Conservation (phyloP, 1,284 basidiomycete genomes). For the Irpex lacteus region DNA sequence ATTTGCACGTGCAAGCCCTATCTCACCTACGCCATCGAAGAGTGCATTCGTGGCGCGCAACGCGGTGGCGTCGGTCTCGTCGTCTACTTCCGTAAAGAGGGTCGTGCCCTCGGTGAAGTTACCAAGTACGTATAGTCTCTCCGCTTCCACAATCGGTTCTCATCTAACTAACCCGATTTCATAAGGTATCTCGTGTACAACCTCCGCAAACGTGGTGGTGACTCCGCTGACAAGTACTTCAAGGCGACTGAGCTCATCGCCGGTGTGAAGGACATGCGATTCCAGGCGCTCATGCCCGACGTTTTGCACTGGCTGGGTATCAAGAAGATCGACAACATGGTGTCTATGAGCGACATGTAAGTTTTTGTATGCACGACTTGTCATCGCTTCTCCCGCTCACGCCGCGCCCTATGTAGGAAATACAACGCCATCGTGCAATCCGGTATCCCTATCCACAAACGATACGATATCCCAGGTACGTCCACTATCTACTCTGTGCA, state of each 20-base stretch:
- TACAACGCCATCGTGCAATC: conserved; percentile 89
- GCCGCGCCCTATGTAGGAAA: too few species aligned
- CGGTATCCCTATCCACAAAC: conserved; percentile 80
- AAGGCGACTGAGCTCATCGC: conserved; percentile 91
- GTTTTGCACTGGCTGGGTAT: conserved; percentile 94
- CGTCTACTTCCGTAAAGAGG: conserved; percentile 95
- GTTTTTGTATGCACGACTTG: too few species aligned
- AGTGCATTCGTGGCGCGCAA: conserved; percentile 86
- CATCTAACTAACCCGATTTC: not conserved
- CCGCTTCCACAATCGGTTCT: not conserved
- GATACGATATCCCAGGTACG: conserved; percentile 83
- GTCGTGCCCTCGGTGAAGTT: conserved; percentile 89
- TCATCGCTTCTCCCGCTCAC: too few species aligned
- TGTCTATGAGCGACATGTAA: conserved; percentile 90
- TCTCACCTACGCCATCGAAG: conserved; percentile 90
- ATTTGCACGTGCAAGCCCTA: conserved; percentile 97
- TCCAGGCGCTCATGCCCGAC: conserved; percentile 96
- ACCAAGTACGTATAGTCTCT: conserved; percentile 61
- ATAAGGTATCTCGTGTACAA: conserved; percentile 87
- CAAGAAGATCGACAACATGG: conserved; percentile 85
- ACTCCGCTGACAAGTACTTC: conserved; percentile 93
- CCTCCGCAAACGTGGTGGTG: conserved; percentile 90
- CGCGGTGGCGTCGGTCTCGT: conserved; percentile 89
- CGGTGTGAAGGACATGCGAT: conserved; percentile 94
- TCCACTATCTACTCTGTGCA: conserved; percentile 5